These are phyloP conservation scores for Cladorrhinum sp. DNA, from an alignment of 2,329 filamentous ascomycete genomes.

Conservation along the genomic window DNA sequence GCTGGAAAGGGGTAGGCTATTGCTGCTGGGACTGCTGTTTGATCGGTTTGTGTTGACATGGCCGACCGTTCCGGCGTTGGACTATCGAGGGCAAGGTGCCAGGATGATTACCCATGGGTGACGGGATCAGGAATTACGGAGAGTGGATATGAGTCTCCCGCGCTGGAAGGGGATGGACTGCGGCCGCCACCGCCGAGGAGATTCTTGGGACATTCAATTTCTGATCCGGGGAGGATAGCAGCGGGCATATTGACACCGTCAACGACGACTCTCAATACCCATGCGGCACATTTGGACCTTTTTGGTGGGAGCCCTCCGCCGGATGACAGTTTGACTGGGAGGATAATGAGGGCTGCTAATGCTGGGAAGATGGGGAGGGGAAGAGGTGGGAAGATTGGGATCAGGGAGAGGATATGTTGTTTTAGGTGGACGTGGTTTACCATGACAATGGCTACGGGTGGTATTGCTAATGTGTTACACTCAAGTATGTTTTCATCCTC, in stretches of 20 bases:
- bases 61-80: neutral
- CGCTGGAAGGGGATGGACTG: neutral
- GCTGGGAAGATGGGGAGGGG: slow-evolving; percentile 2
- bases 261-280: neutral
- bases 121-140: slow-evolving; percentile 9
- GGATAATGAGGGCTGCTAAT: slow-evolving; percentile 13
- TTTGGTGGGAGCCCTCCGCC: neutral
- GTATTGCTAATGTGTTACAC: slow-evolving; percentile 54
- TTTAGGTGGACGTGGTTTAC: slow-evolving; percentile 77
- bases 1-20: neutral
- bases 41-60: neutral
- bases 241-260: neutral
- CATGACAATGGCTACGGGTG: slow-evolving; percentile 59
- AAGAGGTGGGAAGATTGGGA: slow-evolving; percentile 33
- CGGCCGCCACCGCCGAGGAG: neutral
- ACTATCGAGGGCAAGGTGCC: neutral
- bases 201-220: neutral
- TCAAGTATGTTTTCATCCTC: slow-evolving; percentile 43
- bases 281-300: neutral
- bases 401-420: slow-evolving; percentile 51
- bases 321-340: slow-evolving; percentile 18
- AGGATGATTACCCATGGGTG: slow-evolving; percentile 6
- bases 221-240: neutral
- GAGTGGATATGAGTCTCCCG: slow-evolving; percentile 7
- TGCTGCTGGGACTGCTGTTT: slow-evolving; percentile 1